Percentiles rank a stretch among this genome's conserved stretches.
Evolutionary conservation across 768 basidiomycete genomes (phyloP).

Genomic region (Strobilomyces echinocephalus): DNA sequence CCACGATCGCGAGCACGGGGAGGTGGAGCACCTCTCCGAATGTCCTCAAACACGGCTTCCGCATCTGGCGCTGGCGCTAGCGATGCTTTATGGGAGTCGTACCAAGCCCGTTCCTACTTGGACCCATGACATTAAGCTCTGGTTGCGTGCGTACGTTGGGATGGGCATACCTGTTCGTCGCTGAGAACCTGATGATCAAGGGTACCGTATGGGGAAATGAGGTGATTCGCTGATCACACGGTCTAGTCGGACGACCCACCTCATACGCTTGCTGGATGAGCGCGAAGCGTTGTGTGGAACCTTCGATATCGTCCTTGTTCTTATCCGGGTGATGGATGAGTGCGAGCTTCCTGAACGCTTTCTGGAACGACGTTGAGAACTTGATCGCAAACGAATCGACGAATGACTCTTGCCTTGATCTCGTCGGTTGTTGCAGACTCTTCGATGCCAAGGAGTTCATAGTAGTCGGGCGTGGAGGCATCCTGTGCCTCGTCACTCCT

Average conservation of each 20-base stretch:
- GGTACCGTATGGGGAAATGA: neutral
- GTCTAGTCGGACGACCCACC: conserved; percentile 38
- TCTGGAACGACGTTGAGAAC: conserved; percentile 37
- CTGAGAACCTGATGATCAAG: conserved; percentile 63
- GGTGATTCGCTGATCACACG: neutral
- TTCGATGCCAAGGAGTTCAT: conserved; percentile 72
- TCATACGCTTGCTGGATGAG: conserved; percentile 93
- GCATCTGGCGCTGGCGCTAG: conserved; percentile 79
- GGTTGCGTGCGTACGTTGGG: neutral
- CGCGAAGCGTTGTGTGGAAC: conserved; percentile 83
- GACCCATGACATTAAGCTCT: conserved; percentile 14
- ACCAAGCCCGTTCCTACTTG: conserved; percentile 95
- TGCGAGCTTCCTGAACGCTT: conserved; percentile 79
- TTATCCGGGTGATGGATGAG: conserved; percentile 87
- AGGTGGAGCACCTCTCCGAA: conserved; percentile 61
- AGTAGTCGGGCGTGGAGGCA: conserved; percentile 58
- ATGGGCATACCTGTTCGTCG: conserved; percentile 78
- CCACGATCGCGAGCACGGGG: conserved; percentile 62
- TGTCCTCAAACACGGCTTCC: conserved; percentile 78
- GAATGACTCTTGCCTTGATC: conserved; percentile 59
- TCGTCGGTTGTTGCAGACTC: conserved; percentile 83
- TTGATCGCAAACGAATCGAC: neutral
- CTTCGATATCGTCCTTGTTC: conserved; percentile 78
- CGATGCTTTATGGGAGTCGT: conserved; percentile 86
- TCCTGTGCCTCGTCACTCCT: conserved; percentile 28